Conservation (phyloP, 345 rosid species). For the Hibiscus mutabilis region DNA sequence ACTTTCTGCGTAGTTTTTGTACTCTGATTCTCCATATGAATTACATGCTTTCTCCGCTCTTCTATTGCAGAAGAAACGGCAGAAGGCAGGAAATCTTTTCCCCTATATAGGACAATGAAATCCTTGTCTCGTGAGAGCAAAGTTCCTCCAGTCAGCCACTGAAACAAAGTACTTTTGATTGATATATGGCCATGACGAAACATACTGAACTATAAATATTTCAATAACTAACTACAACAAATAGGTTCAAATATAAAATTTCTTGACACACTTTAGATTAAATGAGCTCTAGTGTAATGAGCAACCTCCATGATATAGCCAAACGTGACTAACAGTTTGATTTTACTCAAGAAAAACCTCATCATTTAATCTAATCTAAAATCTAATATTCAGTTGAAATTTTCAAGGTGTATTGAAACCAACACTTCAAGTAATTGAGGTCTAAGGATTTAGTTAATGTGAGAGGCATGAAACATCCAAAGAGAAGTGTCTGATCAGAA, state of each 20-base stretch:
- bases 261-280: neutral
- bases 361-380: neutral
- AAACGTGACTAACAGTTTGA: neutral
- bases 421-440: neutral
- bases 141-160: slow-evolving; percentile 88
- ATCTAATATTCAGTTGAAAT: neutral
- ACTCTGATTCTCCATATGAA: slow-evolving; percentile 27
- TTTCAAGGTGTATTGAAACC: neutral
- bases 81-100: slow-evolving; percentile 89
- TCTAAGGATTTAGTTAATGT: neutral
- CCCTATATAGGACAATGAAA: slow-evolving; percentile 76
- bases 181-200: slow-evolving; percentile 8
- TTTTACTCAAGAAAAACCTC: slow-evolving; percentile 4
- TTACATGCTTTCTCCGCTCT: slow-evolving; percentile 54
- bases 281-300: neutral
- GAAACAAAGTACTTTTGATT: slow-evolving; percentile 29
- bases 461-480: neutral
- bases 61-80: slow-evolving; percentile 82
- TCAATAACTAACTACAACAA: neutral
- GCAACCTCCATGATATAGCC: neutral
- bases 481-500: neutral
- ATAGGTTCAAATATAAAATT: neutral
- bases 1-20: slow-evolving; percentile 18
- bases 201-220: neutral
- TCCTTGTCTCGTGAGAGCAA: slow-evolving; percentile 79